A percentile compares a stretch with the other conserved stretches of the same genome.
phyloP scores from a whole-genome alignment of 2,329 filamentous ascomycete genomes.

The Raffaelea albimanens region DNA sequence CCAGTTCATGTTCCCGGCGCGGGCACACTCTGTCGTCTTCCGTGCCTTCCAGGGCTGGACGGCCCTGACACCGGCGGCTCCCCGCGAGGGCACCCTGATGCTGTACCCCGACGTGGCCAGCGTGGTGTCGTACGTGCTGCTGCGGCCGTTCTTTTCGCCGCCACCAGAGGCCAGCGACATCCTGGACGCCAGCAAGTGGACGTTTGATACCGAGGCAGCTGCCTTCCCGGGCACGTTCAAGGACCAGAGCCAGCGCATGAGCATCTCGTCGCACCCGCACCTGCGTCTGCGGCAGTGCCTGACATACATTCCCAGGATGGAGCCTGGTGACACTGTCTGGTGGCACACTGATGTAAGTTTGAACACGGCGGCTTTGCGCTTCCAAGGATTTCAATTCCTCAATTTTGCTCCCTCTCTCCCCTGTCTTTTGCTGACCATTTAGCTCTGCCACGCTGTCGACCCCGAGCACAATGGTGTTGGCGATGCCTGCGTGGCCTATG shows the following conservation, averaged over 20 bases:
- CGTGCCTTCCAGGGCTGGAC: constrained; percentile 32
- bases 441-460: constrained; percentile 5
- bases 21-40: constrained; percentile 27
- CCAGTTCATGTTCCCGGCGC: constrained; percentile 23
- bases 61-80: constrained; percentile 24
- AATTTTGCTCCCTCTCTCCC: neutral
- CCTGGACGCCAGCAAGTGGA: constrained; percentile 27
- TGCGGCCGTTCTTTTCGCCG: constrained; percentile 30
- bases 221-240: constrained; percentile 29
- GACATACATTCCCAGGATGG: constrained; percentile 26
- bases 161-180: constrained; percentile 19
- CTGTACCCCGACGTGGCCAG: constrained; percentile 27
- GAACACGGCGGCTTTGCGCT: neutral
- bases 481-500: neutral
- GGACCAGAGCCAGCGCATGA: constrained; percentile 24
- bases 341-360: constrained; percentile 11
- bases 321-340: constrained; percentile 24
- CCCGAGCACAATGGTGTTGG: neutral
- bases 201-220: constrained; percentile 17
- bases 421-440: neutral
- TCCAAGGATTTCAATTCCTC: neutral
- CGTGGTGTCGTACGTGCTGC: constrained; percentile 27
- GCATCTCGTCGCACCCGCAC: constrained; percentile 26
- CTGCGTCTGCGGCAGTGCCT: constrained; percentile 26
- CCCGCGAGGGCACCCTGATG: constrained; percentile 26